Evolutionary conservation across 768 basidiomycete species (phyloP), one percentile per base, ranked within the genome.

Genomic region (Tulasnella sp.): DNA sequence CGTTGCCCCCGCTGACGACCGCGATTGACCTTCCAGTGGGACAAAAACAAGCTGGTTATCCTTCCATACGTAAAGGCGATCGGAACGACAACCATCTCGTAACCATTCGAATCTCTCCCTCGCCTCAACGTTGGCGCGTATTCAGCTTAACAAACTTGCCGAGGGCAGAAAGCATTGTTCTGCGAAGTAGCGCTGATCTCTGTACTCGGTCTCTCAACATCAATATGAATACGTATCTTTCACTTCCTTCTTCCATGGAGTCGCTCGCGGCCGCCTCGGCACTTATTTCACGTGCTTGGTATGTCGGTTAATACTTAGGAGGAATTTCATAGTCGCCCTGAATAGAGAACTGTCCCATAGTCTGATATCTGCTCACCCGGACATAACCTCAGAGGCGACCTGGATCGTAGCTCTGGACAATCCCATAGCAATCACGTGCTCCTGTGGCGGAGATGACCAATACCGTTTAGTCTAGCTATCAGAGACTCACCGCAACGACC

Each of bases 21-120:
- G 31, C 31, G 24, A 52, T 52, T 52, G 58, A 39, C 72, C 34
- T 48, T 58, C 18, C 80, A 91, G 91, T 91, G 91, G 91, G 89
- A 91, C 80, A 85, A 86, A 74, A 89, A 89, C 81, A 90, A 87
- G 81, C 74, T 91, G 21, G 84, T 87, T 2, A 89, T 91, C 71
- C 79, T 85, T 34, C 90, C 90, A 1, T 86, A 88, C 68, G 56
- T 86, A 24, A 48, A 46, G 24, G 77, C 74, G 18, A 38, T 76
- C 3, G 74, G 73, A 76, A 38, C 74, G 7, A 56, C 76, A 77
- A 40, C 40, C 39, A 38, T 36, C 46, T 34, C n/a, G 19, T 77
- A 52, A 39, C 19, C 4, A 1, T n/a, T 31, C n/a, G 24, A 46
- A 6, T 31, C 39, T 74, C 38, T 46, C 10, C 42, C 12, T 9